Base-by-base conservation (phyloP, 2,329 filamentous ascomycete species). In the Fusarium protoensiforme region DNA sequence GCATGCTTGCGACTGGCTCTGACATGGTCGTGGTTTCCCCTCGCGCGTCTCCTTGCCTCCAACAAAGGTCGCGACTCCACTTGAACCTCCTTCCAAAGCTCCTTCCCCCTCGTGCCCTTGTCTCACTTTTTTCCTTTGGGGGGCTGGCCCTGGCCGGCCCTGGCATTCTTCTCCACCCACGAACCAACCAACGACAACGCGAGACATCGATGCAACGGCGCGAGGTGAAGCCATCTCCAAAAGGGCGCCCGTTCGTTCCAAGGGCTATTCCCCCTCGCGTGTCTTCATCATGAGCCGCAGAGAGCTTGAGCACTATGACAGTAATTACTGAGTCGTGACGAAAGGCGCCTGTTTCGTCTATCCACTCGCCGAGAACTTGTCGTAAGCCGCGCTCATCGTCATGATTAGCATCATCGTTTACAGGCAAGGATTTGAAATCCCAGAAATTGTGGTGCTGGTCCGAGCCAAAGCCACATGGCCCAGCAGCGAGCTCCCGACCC, bases 221-320 rank as follows among this genome's bases (percentile, higher is more conserved):
- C 73, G 73, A 73, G 64, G 46, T 67, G 75, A 75, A 74, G 74
- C 75, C 72, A 77, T 77, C 74, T 75, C 68, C 67, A 77, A 76
- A 64, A 68, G 61, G 65, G 65, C 58, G 68, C 67, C 67, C 72
- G 67, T 69, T 64, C 27, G 65, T 48, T 67, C 58, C 54, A 61
- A 66, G 38, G 59, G 71, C 61, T 53, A 33, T 60, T 41, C 51
- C 51, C 66, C 69, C 54, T 72, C 70, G 61, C 54, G 31, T 31
- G 54, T 71, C 56, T 68, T 60, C 63, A 73, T 64, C 63, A 73
- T 64, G 71, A 72, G 36, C 58, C 60, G 38, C 51, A 61, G 51
- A 54, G 43, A 68, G 46, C 46, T 51, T 60, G 59, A 67, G 39
- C 54, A 51, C 57, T 35, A 57, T 43, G 24, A 31, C 54, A 53